Evolutionary conservation across 768 basidiomycete species (phyloP).

Genomic region (Daedalea quercina): DNA sequence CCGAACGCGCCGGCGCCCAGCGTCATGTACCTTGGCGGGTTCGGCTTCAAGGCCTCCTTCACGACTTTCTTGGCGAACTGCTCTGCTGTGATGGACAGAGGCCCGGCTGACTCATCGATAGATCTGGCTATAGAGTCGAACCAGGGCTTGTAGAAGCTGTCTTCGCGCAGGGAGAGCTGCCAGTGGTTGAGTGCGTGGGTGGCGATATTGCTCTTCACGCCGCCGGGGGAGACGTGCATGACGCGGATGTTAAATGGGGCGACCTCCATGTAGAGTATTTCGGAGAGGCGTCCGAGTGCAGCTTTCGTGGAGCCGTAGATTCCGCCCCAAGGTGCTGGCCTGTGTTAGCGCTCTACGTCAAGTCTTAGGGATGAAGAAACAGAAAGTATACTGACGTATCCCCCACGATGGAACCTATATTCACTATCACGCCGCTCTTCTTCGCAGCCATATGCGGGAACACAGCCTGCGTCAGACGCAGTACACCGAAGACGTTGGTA

Average conservation of each 20-base stretch:
- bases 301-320: slow-evolving; percentile 55
- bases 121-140: slow-evolving; percentile 34
- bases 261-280: slow-evolving; percentile 69
- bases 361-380: background rate
- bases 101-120: background rate
- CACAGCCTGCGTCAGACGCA: slow-evolving; percentile 55
- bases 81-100: slow-evolving; percentile 4
- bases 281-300: slow-evolving; percentile 51
- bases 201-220: slow-evolving; percentile 59
- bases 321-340: slow-evolving; percentile 65
- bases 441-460: slow-evolving; percentile 68
- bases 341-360: slow-evolving; percentile 19
- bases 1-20: slow-evolving; percentile 2
- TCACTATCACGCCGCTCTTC: slow-evolving; percentile 59
- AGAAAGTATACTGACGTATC: slow-evolving; percentile 34
- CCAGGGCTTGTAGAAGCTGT: slow-evolving; percentile 48
- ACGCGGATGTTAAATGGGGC: slow-evolving; percentile 66
- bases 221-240: slow-evolving; percentile 61
- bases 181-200: slow-evolving; percentile 23
- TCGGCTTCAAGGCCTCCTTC: background rate
- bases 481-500: slow-evolving; percentile 53
- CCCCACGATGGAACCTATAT: slow-evolving; percentile 65
- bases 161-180: slow-evolving; percentile 38
- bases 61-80: slow-evolving; percentile 9
- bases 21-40: slow-evolving; percentile 12